A percentile compares a stretch with the other conserved stretches of the same genome.
These are phyloP conservation scores for Lactifluus rugatus DNA, from an alignment of 768 basidiomycete species.

Conservation along the genomic window DNA sequence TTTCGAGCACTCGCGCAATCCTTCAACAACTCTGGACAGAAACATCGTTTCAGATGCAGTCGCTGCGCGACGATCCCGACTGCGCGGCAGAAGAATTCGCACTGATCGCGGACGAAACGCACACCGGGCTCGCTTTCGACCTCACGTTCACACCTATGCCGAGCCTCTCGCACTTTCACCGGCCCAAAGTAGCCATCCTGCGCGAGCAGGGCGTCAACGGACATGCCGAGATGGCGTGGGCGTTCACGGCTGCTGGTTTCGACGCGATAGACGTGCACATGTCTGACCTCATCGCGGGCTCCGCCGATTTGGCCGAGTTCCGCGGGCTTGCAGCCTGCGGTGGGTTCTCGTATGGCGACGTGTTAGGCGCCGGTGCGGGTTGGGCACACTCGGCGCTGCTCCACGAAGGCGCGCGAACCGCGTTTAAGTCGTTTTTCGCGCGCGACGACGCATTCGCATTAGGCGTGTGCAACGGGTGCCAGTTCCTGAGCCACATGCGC, in stretches of 20 bases:
- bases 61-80: slow-evolving; percentile 71
- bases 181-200: slow-evolving; percentile 88
- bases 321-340: slow-evolving; percentile 91
- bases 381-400: slow-evolving; percentile 97
- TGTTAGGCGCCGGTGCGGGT: slow-evolving; percentile 92
- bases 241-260: slow-evolving; percentile 90
- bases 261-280: slow-evolving; percentile 96
- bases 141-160: slow-evolving; percentile 45
- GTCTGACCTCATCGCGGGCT: slow-evolving; percentile 84
- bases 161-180: slow-evolving; percentile 31
- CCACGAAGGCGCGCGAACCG: slow-evolving; percentile 60
- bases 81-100: slow-evolving; percentile 75
- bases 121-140: slow-evolving; percentile 65
- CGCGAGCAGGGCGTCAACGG: slow-evolving; percentile 99
- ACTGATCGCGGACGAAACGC: slow-evolving; percentile 52
- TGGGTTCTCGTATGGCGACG: slow-evolving; percentile 98
- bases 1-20: slow-evolving; percentile 51
- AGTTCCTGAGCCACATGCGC: slow-evolving; percentile 84
- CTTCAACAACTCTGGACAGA: slow-evolving; percentile 89
- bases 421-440: slow-evolving; percentile 76
- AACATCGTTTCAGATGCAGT: slow-evolving; percentile 90
- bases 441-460: slow-evolving; percentile 79
- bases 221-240: slow-evolving; percentile 97
- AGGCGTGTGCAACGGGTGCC: slow-evolving; percentile 97
- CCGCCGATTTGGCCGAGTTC: slow-evolving; percentile 54